Evolutionary conservation across 345 rosid genomes (phyloP).

Genomic region (Combretum micranthum): DNA sequence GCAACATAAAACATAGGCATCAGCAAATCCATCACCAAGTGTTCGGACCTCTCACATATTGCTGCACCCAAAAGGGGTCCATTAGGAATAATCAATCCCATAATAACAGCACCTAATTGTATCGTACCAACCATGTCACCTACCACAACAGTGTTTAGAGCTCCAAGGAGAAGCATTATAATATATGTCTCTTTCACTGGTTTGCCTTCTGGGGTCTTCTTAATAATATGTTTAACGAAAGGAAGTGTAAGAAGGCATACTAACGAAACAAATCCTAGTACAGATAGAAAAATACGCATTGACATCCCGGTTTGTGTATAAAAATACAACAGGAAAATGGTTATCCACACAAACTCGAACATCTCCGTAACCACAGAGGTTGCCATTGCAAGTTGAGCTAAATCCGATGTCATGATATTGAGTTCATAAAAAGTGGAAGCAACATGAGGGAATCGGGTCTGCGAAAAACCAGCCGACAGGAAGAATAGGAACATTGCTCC

Average conservation of each 20-base stretch:
- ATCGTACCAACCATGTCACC: slow-evolving; percentile 4
- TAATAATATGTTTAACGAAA: not conserved
- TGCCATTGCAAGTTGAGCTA: slow-evolving; percentile 13
- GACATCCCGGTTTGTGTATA: not conserved
- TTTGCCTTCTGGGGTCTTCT: slow-evolving; percentile 5
- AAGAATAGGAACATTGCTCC: not conserved
- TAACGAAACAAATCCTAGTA: not conserved
- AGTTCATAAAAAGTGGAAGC: slow-evolving; percentile 13
- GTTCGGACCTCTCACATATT: slow-evolving; percentile 18
- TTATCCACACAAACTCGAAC: not conserved
- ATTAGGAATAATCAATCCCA: slow-evolving; percentile 20
- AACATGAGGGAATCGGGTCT: slow-evolving; percentile 12
- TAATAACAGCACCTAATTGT: slow-evolving; percentile 9
- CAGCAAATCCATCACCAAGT: slow-evolving; percentile 15
- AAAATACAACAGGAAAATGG: not conserved
- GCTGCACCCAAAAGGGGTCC: slow-evolving; percentile 22
- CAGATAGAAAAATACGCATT: not conserved
- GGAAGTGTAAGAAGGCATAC: slow-evolving; percentile 2
- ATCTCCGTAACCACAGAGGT: slow-evolving; percentile 2
- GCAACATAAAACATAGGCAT: slow-evolving; percentile 20
- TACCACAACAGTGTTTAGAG: not conserved
- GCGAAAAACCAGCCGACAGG: not conserved
- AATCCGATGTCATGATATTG: slow-evolving; percentile 10
- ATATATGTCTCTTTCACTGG: slow-evolving; percentile 1
- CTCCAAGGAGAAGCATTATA: not conserved